phyloP scores from a whole-genome alignment of 2,329 filamentous ascomycete genomes.

The Aspergillus aculeatinus region DNA sequence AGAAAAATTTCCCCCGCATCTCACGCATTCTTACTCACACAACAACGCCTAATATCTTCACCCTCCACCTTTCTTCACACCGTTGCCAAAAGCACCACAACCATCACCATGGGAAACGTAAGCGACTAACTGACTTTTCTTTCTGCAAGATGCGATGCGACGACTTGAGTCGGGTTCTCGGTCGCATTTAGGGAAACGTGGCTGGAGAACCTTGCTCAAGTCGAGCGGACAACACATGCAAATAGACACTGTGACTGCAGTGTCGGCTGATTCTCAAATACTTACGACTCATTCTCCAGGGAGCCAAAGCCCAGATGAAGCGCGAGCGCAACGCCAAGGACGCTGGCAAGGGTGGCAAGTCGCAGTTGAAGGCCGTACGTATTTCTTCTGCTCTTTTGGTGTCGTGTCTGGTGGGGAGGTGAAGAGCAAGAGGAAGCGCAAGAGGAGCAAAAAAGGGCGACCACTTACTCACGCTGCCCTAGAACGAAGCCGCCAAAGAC shows the following conservation, averaged over 20 bases:
- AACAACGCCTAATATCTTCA: neutral
- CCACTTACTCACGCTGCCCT: neutral
- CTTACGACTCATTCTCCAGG: constrained; percentile 31
- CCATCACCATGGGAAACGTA: constrained; percentile 28
- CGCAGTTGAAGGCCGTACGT: constrained; percentile 67
- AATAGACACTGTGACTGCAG: too few species aligned
- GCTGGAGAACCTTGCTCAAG: neutral
- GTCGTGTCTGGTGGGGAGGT: too few species aligned
- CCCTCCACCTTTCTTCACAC: neutral
- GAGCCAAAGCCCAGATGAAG: constrained; percentile 69
- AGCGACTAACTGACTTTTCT: constrained; percentile 12
- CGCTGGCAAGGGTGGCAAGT: constrained; percentile 53
- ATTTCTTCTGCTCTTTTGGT: neutral
- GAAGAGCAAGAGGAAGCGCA: too few species aligned
- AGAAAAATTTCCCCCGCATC: neutral
- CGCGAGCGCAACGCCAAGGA: constrained; percentile 70
- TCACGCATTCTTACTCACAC: neutral
- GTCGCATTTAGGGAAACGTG: too few species aligned
- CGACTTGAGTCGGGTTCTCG: neutral
- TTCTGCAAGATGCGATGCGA: constrained; percentile 1
- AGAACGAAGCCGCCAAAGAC: constrained; percentile 72
- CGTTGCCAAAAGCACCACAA: neutral
- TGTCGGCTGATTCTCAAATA: neutral
- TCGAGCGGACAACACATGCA: neutral
- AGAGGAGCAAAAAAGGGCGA: too few species aligned